phyloP scores from a whole-genome alignment of 2,329 filamentous ascomycete species.

The Trichoderma guizhouense region DNA sequence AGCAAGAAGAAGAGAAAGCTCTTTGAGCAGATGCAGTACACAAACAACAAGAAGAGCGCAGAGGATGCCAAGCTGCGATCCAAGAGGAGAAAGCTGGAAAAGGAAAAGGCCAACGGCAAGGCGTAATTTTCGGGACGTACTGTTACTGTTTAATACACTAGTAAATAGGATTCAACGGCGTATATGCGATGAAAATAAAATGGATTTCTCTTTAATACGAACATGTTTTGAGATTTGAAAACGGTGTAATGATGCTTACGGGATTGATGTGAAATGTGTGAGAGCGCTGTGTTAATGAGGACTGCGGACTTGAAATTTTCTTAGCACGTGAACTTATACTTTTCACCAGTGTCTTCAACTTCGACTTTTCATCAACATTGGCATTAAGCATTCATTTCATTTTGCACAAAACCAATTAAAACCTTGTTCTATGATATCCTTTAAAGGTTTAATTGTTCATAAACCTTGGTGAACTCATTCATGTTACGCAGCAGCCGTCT shows the following conservation, averaged over 20 bases:
- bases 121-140: slow-evolving; percentile 26
- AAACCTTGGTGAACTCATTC: background rate
- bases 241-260: background rate
- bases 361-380: background rate
- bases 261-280: background rate
- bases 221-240: background rate
- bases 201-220: background rate
- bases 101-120: slow-evolving; percentile 46
- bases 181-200: slow-evolving; percentile 15
- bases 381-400: background rate
- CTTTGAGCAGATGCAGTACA: slow-evolving; percentile 96
- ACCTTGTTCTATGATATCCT: background rate
- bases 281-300: background rate
- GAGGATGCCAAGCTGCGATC: slow-evolving; percentile 82
- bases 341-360: background rate
- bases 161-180: slow-evolving; percentile 20
- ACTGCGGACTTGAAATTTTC: background rate
- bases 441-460: background rate
- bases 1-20: slow-evolving; percentile 96
- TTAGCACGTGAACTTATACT: slow-evolving; percentile 16
- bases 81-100: slow-evolving; percentile 91
- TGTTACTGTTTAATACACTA: slow-evolving; percentile 18
- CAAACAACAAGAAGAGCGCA: slow-evolving; percentile 86
- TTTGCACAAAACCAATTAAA: background rate
- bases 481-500: background rate